Conservation (phyloP, 2,329 filamentous ascomycete genomes). For the Ascocoryne sarcoides region DNA sequence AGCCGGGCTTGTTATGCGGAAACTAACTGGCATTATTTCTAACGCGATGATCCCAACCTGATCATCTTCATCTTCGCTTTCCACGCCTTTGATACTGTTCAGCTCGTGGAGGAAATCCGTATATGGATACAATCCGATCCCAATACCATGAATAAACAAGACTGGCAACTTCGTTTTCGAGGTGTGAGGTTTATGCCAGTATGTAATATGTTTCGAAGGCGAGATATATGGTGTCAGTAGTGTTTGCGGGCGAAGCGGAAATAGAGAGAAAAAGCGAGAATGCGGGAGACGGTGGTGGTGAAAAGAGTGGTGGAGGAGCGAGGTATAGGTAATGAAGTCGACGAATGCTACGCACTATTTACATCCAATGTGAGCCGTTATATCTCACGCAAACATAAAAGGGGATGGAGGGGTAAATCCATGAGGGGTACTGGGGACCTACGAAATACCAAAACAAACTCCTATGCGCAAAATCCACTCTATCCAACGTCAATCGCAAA, state of each 20-base stretch:
- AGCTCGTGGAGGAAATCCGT: constrained; percentile 44
- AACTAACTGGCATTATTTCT: constrained; percentile 51
- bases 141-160: constrained; percentile 56
- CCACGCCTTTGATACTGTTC: constrained; percentile 29
- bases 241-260: constrained; percentile 44
- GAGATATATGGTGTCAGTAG: constrained; percentile 38
- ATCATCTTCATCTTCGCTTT: constrained; percentile 31
- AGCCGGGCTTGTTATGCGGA: constrained; percentile 43
- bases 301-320: constrained; percentile 37
- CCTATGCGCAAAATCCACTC: constrained; percentile 47
- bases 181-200: constrained; percentile 53
- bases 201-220: constrained; percentile 40
- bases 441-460: constrained; percentile 50
- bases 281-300: constrained; percentile 37
- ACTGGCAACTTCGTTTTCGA: constrained; percentile 47
- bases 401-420: too few relatives aligned
- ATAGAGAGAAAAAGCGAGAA: constrained; percentile 37
- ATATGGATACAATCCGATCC: constrained; percentile 50
- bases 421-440: constrained; percentile 19
- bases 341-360: constrained; percentile 28
- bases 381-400: too few relatives aligned
- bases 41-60: constrained; percentile 49
- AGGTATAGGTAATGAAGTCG: constrained; percentile 28
- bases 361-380: neutral
- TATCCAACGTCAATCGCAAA: constrained; percentile 48